Conservation (phyloP, 306 rosid genomes). For the Fagus crenata region DNA sequence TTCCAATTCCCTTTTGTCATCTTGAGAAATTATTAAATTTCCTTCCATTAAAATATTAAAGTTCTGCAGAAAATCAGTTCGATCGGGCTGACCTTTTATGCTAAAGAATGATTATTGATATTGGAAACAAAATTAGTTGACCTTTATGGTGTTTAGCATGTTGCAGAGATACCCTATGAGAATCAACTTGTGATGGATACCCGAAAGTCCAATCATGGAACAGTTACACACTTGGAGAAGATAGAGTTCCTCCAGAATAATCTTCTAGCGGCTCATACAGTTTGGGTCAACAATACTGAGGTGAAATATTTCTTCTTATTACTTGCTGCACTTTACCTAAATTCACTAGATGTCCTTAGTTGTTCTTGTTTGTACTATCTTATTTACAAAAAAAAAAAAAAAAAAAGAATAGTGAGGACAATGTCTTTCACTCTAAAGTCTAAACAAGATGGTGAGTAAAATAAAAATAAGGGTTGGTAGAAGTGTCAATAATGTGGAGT, state of each 20-base stretch:
- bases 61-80: background rate
- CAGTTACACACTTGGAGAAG: conserved; percentile 76
- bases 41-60: background rate
- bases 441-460: background rate
- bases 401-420: background rate
- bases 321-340: background rate
- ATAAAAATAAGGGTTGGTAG: background rate
- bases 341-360: background rate
- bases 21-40: background rate
- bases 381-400: background rate
- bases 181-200: conserved; percentile 64
- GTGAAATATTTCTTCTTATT: conserved; percentile 36
- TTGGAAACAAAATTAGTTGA: conserved; percentile 20
- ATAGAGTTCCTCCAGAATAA: conserved; percentile 59
- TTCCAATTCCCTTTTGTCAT: background rate
- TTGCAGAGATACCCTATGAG: conserved; percentile 89
- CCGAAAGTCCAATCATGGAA: conserved; percentile 66
- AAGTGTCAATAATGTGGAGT: background rate
- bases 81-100: background rate
- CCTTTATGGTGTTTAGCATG: conserved; percentile 55
- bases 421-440: background rate
- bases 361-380: background rate
- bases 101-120: background rate
- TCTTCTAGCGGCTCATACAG: conserved; percentile 83
- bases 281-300: conserved; percentile 70